Evolutionary conservation across 176 grass and related monocot genomes (phyloP), one percentile per base, ranked within the genome.

Genomic region (Dendrocalamus sinicus): DNA sequence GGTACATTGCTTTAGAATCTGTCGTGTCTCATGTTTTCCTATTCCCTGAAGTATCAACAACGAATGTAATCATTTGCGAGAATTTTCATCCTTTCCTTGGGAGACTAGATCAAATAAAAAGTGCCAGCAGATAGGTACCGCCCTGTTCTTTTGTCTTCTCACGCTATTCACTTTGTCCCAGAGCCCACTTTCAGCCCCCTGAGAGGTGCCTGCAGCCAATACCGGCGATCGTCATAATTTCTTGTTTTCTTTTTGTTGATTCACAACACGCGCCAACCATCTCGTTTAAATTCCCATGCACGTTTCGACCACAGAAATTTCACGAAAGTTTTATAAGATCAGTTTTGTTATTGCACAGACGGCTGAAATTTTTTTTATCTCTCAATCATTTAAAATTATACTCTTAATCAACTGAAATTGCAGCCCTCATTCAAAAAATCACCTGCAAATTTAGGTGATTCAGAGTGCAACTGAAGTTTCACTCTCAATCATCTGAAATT

Each of bases 131-230:
- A 47, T 65, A 76, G 75, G 70, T 81, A 85, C 63, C 78, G 71
- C 65, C 28, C 68, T 86, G 84, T 78, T 79, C 85, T 91, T 84
- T 87, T 87, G 89, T 87, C 89, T 80, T 87, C 80, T 84, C 80
- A 53, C 61, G 80, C 80, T 84, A 23, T 24, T 74, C 85, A 63
- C 80, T 87, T 87, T 87, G 85, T 87, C 85, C 74, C 35, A 60
- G 67, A 67, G 14, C 84, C 70, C 61, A 80, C 89, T 91, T 87
- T 87, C 89, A 84, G 85, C 51, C 58, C 59, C 67, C 61, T 37
- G 46, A 67, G 67, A 90, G 61, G 50, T 84, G 61, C 82, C 77
- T 85, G 87, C 87, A 78, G 82, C 82, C 68, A 48, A 81, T 80
- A 55, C 75, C 80, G 15, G 73, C 74, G 63, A 78, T 73, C 79